Conservation (phyloP, 257 asterid species). For the Thymus quinquecostatus region DNA sequence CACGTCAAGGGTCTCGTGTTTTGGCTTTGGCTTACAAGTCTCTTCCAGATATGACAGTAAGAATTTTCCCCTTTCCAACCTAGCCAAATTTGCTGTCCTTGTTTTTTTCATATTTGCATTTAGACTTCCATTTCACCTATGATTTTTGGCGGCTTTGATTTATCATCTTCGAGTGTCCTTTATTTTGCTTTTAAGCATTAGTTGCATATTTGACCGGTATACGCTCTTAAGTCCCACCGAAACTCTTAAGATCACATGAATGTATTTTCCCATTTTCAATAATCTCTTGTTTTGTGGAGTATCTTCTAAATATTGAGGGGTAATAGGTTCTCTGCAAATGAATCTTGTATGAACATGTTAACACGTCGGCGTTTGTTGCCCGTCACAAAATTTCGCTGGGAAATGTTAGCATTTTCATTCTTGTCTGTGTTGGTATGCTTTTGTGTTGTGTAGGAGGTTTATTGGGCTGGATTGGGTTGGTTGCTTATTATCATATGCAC, state of each 20-base stretch:
- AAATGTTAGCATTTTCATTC: not conserved
- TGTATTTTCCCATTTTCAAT: not conserved
- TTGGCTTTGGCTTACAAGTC: slow-evolving; percentile 91
- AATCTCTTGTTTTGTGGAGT: not conserved
- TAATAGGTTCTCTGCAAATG: not conserved
- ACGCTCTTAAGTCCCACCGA: not conserved
- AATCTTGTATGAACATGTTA: slow-evolving; percentile 1
- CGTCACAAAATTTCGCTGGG: not conserved
- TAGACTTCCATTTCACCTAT: slow-evolving; percentile 16
- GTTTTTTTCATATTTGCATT: slow-evolving; percentile 9
- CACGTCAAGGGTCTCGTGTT: slow-evolving; percentile 99
- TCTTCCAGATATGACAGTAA: slow-evolving; percentile 97
- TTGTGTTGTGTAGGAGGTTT: not conserved
- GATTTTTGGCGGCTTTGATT: slow-evolving; percentile 19
- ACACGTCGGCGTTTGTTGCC: not conserved
- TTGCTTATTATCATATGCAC: not conserved
- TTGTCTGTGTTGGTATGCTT: slow-evolving; percentile 15
- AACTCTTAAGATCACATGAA: slow-evolving; percentile 1
- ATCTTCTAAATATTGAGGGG: not conserved
- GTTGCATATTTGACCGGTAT: slow-evolving; percentile 5
- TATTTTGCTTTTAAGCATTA: slow-evolving; percentile 9
- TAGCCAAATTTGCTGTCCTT: not conserved
- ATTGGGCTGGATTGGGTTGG: not conserved
- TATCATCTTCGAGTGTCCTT: not conserved
- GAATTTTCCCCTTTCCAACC: slow-evolving; percentile 29